Evolutionary conservation across 208 protist genomes (phyloP), one percentile per base, ranked within the genome.

Genomic region (Porcisia hertigi): DNA sequence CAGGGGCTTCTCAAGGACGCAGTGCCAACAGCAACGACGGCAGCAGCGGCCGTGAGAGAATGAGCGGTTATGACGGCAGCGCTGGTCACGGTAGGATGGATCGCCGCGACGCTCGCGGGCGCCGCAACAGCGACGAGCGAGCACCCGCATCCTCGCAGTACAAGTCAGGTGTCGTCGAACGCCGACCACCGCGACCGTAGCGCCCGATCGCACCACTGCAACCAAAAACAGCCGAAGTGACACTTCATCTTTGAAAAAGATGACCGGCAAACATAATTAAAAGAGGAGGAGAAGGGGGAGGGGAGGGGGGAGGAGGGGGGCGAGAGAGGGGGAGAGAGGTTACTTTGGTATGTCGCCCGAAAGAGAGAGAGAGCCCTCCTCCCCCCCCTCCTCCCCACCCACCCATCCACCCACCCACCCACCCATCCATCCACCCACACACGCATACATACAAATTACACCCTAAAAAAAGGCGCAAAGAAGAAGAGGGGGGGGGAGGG

Each of bases 381-480:
- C 47, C 47, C 47, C 47, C 47, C 0, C 11, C 47, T 12, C 47
- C 47, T 1, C 47, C 47, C 11, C 47, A 0, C 11, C 47, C 8
- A 52, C 47, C 8, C 47, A 12, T 0, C 8, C 71, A 64, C n/a
- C 11, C 47, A 12, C 47, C 11, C 47, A 0, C 11, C 47, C 8
- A 52, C 47, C 8, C 47, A 12, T 0, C 8, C 71, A 64, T 8
- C 63, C 57, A 45, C 47, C 41, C 65, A 70, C 65, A 70, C 65
- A 70, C 65, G 20, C 43, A 71, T 49, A 71, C 43, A 70, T 36
- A 71, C 67, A 58, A 71, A 34, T 23, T 34, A n/a, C 54, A 52
- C 47, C 11, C 47, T 52, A 14, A 52, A 52, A 52, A 52, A 52
- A 14, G 47, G 47, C 47, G 11, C 11, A 52, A 14, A 52, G 11